phyloP scores from a whole-genome alignment of 2,329 filamentous ascomycete genomes.

The Myriosclerotinia duriaeana region DNA sequence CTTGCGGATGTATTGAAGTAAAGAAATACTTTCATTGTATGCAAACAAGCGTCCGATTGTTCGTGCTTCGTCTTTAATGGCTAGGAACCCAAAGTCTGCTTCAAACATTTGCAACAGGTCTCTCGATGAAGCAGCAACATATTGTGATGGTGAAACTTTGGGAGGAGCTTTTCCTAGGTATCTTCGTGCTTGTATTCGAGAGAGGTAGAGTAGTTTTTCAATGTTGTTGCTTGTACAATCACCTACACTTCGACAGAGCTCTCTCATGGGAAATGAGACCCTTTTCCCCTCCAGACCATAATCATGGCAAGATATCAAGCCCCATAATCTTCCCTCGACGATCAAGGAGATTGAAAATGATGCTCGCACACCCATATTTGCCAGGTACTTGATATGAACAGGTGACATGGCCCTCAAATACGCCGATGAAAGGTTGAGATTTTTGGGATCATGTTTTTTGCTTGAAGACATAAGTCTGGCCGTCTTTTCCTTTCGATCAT shows the following conservation, averaged over 20 bases:
- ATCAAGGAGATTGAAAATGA: slow-evolving; percentile 95
- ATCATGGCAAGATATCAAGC: slow-evolving; percentile 80
- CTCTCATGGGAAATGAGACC: slow-evolving; percentile 47
- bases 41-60: slow-evolving; percentile 75
- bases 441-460: slow-evolving; percentile 67
- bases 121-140: slow-evolving; percentile 29
- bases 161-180: slow-evolving; percentile 20
- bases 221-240: slow-evolving; percentile 54
- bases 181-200: slow-evolving; percentile 26
- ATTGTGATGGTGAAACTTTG: slow-evolving; percentile 26
- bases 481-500: slow-evolving; percentile 78
- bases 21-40: slow-evolving; percentile 77
- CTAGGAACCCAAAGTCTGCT: slow-evolving; percentile 64
- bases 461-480: slow-evolving; percentile 79
- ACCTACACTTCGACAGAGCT: slow-evolving; percentile 70
- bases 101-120: slow-evolving; percentile 32
- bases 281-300: slow-evolving; percentile 67
- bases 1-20: slow-evolving; percentile 82
- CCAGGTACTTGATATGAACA: slow-evolving; percentile 83
- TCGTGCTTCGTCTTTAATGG: slow-evolving; percentile 83
- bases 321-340: slow-evolving; percentile 82
- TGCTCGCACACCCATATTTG: slow-evolving; percentile 83
- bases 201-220: slow-evolving; percentile 27
- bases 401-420: slow-evolving; percentile 88
- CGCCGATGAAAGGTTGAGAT: slow-evolving; percentile 69